phyloP scores from a whole-genome alignment of 192 early-diverging fungal genomes.

The Rhizophagus prolifer region DNA sequence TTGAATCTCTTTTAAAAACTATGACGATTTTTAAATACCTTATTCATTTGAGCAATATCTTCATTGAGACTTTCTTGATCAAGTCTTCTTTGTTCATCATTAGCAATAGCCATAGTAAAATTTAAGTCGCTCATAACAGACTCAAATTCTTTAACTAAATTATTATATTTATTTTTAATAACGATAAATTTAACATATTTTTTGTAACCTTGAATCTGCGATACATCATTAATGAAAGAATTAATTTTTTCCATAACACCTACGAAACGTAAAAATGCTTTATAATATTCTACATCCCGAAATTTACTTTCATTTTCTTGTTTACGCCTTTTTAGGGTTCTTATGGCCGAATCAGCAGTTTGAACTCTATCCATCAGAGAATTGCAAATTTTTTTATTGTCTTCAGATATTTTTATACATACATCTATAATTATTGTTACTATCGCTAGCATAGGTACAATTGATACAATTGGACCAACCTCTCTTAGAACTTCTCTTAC shows the following conservation, averaged over 20 bases:
- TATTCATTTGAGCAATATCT: conserved; percentile 11
- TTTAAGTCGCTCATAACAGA: background rate
- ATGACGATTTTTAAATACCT: background rate
- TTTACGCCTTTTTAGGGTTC: conserved; percentile 6
- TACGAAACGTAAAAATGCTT: conserved; percentile 12
- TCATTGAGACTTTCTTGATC: conserved; percentile 20
- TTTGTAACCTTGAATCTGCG: conserved; percentile 18
- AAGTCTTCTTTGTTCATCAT: conserved; percentile 21
- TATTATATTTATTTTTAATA: conserved; percentile 9
- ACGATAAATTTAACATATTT: background rate
- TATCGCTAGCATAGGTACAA: conserved; percentile 14
- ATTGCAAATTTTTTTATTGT: conserved; percentile 30
- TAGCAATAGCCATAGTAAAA: conserved; percentile 15
- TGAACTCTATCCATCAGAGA: conserved; percentile 14
- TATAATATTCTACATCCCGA: conserved; percentile 3
- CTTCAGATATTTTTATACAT: conserved; percentile 23
- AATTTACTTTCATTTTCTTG: conserved; percentile 18
- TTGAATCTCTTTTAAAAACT: conserved; percentile 19
- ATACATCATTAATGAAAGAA: conserved; percentile 19
- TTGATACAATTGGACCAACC: too few relatives aligned
- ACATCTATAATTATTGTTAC: conserved; percentile 1
- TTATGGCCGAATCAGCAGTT: conserved; percentile 2
- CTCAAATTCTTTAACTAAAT: conserved; percentile 16
- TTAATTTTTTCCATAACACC: conserved; percentile 20
- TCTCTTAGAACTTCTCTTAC: too few relatives aligned